A percentile compares a stretch with the other conserved stretches of the same genome.
These are phyloP conservation scores for Themeda triandra DNA, from an alignment of 176 grass and related monocot genomes.

Conservation along the genomic window DNA sequence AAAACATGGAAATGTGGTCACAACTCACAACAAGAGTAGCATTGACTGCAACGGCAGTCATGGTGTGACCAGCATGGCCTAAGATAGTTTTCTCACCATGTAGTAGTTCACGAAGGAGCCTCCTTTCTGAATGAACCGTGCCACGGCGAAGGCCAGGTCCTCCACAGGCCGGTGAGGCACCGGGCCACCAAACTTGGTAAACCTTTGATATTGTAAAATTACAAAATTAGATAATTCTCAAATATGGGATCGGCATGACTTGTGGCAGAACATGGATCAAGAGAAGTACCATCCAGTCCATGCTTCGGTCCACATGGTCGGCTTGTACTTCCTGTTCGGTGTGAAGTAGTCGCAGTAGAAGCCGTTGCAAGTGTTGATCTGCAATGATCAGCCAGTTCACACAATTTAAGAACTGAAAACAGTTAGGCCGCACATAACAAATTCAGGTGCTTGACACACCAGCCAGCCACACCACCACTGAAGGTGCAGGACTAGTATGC, in stretches of 20 bases:
- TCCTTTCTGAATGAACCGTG: constrained; percentile 86
- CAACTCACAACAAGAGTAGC: constrained; percentile 16
- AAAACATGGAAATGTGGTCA: constrained; percentile 42
- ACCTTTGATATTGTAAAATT: constrained; percentile 36
- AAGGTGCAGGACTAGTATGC: constrained; percentile 3
- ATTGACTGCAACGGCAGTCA: constrained; percentile 31
- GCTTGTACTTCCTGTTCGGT: constrained; percentile 71
- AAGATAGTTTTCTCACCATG: constrained; percentile 52
- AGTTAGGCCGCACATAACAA: background rate
- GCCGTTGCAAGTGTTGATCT: constrained; percentile 96
- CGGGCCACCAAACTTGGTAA: constrained; percentile 70
- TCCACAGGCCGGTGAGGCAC: constrained; percentile 82
- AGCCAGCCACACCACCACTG: background rate
- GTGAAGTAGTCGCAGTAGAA: constrained; percentile 96
- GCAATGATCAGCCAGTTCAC: background rate
- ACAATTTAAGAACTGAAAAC: background rate
- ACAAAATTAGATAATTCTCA: background rate
- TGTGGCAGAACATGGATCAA: background rate
- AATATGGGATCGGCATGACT: background rate
- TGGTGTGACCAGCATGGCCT: constrained; percentile 3
- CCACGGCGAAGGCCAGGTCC: constrained; percentile 79
- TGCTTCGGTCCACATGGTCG: constrained; percentile 87
- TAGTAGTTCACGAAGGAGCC: constrained; percentile 97
- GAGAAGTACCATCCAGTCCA: constrained; percentile 81
- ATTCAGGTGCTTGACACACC: constrained; percentile 3